Percentiles rank a stretch among this genome's conserved stretches.
Conservation (phyloP, 1,284 basidiomycete species). For the Trichosporon asahii region DNA sequence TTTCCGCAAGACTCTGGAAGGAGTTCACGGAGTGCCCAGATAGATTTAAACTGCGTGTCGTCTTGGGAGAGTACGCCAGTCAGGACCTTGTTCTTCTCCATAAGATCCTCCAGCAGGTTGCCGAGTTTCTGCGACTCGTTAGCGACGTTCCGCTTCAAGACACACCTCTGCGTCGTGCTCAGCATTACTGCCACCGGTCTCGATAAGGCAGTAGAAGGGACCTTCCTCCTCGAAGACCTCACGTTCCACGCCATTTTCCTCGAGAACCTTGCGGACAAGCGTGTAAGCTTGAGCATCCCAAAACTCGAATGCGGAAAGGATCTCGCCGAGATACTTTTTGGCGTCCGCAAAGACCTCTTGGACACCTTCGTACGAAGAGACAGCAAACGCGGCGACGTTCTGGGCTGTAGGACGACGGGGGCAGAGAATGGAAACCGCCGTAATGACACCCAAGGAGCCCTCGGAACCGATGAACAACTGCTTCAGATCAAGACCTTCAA, state of each 20-base stretch:
- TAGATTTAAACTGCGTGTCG: constrained; percentile 78
- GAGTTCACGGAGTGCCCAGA: constrained; percentile 94
- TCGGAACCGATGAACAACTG: constrained; percentile 98
- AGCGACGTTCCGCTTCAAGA: not conserved
- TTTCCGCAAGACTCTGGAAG: constrained; percentile 92
- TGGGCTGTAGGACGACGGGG: constrained; percentile 73
- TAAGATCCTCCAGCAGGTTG: constrained; percentile 71
- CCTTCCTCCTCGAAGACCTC: constrained; percentile 62
- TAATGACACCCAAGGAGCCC: constrained; percentile 92
- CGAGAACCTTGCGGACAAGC: constrained; percentile 59
- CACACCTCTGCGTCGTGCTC: constrained; percentile 92
- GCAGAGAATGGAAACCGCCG: constrained; percentile 92
- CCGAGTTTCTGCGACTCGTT: constrained; percentile 73
- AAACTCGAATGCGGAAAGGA: constrained; percentile 96
- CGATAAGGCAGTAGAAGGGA: constrained; percentile 83
- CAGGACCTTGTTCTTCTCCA: constrained; percentile 74
- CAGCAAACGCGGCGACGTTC: constrained; percentile 58
- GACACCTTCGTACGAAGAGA: constrained; percentile 58
- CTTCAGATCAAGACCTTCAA: constrained; percentile 90
- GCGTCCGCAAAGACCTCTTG: constrained; percentile 58
- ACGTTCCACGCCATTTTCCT: constrained; percentile 44
- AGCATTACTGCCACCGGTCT: constrained; percentile 89
- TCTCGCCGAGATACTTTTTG: constrained; percentile 78
- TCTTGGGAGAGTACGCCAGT: constrained; percentile 93
- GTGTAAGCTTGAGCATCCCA: constrained; percentile 82